Base-by-base conservation (phyloP, 768 basidiomycete species). In the Pisolithus sp. region DNA sequence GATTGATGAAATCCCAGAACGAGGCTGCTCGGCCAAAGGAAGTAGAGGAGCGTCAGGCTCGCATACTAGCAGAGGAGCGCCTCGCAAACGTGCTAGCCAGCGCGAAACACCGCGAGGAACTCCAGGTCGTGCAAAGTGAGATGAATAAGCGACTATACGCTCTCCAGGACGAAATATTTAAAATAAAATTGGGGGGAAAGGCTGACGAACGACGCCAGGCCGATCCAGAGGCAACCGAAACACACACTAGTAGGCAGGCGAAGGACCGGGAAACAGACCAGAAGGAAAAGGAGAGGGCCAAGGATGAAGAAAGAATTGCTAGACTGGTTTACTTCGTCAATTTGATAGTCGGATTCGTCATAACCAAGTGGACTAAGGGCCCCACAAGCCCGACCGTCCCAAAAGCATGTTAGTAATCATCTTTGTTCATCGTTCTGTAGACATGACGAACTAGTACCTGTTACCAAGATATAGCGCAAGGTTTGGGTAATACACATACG, bases 51-150 rank as follows among this genome's bases (percentile, higher is more conserved):
- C 63, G 52, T 28, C 66, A 61, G 46, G 62, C 62, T 23, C 66
- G 58, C 24, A 54, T 53, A 15, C 57, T 67, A 2, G 66, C 69
- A 49, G 66, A 67, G 48, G 66, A 69, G 42, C 68, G 68, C 39
- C 64, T 55, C 20, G 59, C 54, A 23, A 53, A 66, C 20, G 53
- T 57, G 30, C 57, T 60, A 7, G 63, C 63, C 20, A 67, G 68
- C 42, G 60, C 53, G 10, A 59, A 37, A 15, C 67, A 69, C 47
- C 61, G 61, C 43, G 58, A 67, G 28, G 62, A 68, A 49, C 58
- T 69, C 10, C 64, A 56, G 28, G 49, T 55, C 20, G 34, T 66
- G 12, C 55, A 66, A 42, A 54, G 61, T 20, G 59, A 68, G 31
- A 61, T 66, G 64, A 46, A 46, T 17, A 31, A 26, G 30, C 44